Evolutionary conservation across 345 rosid species (phyloP), one percentile per base, ranked within the genome.

Genomic region (Conringia planisiliqua): DNA sequence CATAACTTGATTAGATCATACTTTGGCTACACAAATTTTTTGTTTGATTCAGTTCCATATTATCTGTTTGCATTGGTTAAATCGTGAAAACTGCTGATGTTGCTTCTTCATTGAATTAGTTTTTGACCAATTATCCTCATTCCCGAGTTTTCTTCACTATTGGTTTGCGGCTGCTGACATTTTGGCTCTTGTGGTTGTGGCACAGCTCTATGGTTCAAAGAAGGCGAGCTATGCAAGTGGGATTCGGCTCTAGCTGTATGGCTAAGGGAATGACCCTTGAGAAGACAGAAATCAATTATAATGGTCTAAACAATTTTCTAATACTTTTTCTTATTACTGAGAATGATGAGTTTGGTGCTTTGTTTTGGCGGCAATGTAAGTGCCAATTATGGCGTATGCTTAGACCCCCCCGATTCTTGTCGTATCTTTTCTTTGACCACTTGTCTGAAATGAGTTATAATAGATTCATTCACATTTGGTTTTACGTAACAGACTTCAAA

Each of bases 121-220:
- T 51, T 17, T 9, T 48, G 29, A 10, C 8, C 56, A 10, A 51
- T 4, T 22, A 20, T 48, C 14, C 29, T 10, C 6, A 22, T 11
- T 51, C 16, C 16, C 24, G 57, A 51, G n/a, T 24, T 51, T 24
- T 32, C 24, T 18, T 59, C 29, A 5, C 29, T 18, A 18, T 62
- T 40, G 17, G 27, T 39, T 26, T 16, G 38, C 40, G 20, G 9
- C 3, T 39, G 12, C 38, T 50, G 64, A 54, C 32, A 48, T 42
- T 35, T 65, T 18, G 14, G 32, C 42, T 26, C 52, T 18, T 66
- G 71, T 70, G 59, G 38, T 63, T 77, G 52, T 46, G 55, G 35
- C 57, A 12, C 84, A 94, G 97, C 73, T 48, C 83, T 94, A 13
- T 94, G 98, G 98, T 94, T 94, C 76, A 84, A 91, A 82, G 97